Base-by-base conservation (phyloP, 2,329 filamentous ascomycete genomes). In the Rhynchosporium agropyri region DNA sequence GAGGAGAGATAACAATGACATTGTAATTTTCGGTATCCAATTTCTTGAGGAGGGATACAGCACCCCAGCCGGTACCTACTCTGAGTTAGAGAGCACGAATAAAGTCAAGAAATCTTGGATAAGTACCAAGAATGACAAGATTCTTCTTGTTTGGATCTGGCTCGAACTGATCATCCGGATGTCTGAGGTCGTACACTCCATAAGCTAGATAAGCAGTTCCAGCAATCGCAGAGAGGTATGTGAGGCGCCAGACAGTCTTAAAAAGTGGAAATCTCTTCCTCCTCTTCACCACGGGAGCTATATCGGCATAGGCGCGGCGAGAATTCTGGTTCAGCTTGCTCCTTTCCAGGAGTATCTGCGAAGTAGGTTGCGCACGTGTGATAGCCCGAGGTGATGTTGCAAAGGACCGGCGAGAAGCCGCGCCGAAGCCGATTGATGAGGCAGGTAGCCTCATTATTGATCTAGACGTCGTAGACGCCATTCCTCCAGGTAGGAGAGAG, bases 11-110 rank as follows among this genome's bases (percentile, higher is more conserved):
- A 77, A 99, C 92, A 75, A 98, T 79, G 78, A 98, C 94, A 78
- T 99, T 98, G 86, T 98, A 99, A 84, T 98, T 96, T 78, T 96
- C 91, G 66, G 94, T 97, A 76, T 99, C 93, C 78, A 99, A 90
- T 77, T 96, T 97, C 86, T 99, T 99, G 70, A 99, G 86, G 65
- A 99, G 88, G 65, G 94, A 96, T 74, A 99, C 92, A 49, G 94
- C 92, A 71, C 89, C 95, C 95, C 95, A 99, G 71, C 95, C 95
- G 72, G 93, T 96, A 74, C 94, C 94, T 97, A 71, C 46, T 55
- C 31, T 64, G 26, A 67, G 50, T 60, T 55, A 55, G 56, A 59
- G 20, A 20, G 20, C 20, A 20, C 20, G 20, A 20, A 20, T 20
- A 20, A 20, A 20, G 20, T 20, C 20, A 20, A 20, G 20, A 20